phyloP scores from a whole-genome alignment of 345 rosid genomes.

The Camelina sativa region DNA sequence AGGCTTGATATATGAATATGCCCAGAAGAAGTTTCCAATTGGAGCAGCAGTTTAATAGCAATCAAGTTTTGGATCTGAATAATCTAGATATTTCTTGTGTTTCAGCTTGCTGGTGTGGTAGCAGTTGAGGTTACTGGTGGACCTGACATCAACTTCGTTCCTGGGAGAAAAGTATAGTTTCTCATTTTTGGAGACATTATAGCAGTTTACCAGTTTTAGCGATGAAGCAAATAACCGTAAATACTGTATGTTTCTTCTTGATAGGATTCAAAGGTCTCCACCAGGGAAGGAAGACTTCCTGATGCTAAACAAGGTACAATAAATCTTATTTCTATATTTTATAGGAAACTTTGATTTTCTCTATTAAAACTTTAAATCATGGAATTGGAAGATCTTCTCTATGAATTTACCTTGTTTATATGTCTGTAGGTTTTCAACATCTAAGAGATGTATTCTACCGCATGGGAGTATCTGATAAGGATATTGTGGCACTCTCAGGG shows the following conservation, averaged over 20 bases:
- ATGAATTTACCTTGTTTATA: constrained; percentile 6
- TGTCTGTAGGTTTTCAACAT: constrained; percentile 64
- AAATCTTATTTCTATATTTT: background rate
- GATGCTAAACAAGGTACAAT: constrained; percentile 77
- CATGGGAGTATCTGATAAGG: constrained; percentile 90
- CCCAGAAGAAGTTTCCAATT: background rate
- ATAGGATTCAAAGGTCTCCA: constrained; percentile 73
- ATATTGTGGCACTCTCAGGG: constrained; percentile 70
- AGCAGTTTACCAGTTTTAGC: constrained; percentile 29
- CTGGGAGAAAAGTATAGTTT: constrained; percentile 76
- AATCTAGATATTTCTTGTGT: background rate
- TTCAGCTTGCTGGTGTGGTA: constrained; percentile 94
- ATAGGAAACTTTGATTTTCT: background rate
- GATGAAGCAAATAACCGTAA: constrained; percentile 4
- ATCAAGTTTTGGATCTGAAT: constrained; percentile 10
- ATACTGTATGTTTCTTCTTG: constrained; percentile 29
- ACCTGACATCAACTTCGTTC: constrained; percentile 78
- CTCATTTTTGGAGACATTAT: constrained; percentile 5
- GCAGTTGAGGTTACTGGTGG: constrained; percentile 98
- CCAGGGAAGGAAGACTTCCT: constrained; percentile 91
- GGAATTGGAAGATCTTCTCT: background rate
- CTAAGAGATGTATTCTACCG: constrained; percentile 81
- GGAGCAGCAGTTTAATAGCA: background rate
- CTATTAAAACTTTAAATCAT: background rate
- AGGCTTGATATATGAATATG: background rate